These are phyloP conservation scores for Exophiala bonariae DNA, from an alignment of 2,329 filamentous ascomycete genomes.

Conservation along the genomic window DNA sequence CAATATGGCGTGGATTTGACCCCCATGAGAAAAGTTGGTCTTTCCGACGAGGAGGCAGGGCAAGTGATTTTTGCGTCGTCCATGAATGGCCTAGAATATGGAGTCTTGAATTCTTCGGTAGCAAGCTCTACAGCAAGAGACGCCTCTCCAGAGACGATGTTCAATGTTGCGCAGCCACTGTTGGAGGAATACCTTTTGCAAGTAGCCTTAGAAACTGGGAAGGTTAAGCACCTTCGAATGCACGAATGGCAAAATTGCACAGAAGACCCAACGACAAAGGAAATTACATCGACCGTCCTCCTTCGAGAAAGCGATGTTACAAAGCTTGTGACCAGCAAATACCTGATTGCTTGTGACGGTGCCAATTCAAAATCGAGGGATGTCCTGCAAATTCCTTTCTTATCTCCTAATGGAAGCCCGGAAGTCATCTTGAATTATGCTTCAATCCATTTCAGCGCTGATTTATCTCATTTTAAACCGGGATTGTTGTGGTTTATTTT, in stretches of 20 bases:
- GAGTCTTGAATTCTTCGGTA: not conserved
- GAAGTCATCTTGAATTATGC: slow-evolving; percentile 3
- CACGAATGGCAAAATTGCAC: slow-evolving; percentile 9
- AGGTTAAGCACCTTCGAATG: slow-evolving; percentile 1
- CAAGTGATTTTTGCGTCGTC: slow-evolving; percentile 4
- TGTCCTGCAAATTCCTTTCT: slow-evolving; percentile 3
- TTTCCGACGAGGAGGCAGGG: slow-evolving; percentile 1
- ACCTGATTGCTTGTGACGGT: slow-evolving; percentile 13
- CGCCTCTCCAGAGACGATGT: slow-evolving; percentile 7
- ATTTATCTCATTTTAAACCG: slow-evolving; percentile 1
- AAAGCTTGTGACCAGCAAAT: slow-evolving; percentile 3
- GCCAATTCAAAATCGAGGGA: slow-evolving; percentile 8
- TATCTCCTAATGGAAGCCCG: not conserved
- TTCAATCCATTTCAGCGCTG: slow-evolving; percentile 10
- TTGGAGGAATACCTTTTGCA: slow-evolving; percentile 7
- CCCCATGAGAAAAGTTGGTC: not conserved
- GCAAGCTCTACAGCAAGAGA: slow-evolving; percentile 9
- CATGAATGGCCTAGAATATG: slow-evolving; percentile 9
- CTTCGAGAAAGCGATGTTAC: not conserved
- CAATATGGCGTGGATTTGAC: slow-evolving; percentile 27
- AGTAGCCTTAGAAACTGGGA: slow-evolving; percentile 4
- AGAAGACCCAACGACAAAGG: slow-evolving; percentile 1
- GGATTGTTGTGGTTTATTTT: slow-evolving; percentile 13
- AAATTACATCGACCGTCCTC: not conserved
- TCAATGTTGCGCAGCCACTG: slow-evolving; percentile 11